Base-by-base conservation (phyloP, 2,329 filamentous ascomycete genomes). In the Hawksworthiomyces lignivorus region DNA sequence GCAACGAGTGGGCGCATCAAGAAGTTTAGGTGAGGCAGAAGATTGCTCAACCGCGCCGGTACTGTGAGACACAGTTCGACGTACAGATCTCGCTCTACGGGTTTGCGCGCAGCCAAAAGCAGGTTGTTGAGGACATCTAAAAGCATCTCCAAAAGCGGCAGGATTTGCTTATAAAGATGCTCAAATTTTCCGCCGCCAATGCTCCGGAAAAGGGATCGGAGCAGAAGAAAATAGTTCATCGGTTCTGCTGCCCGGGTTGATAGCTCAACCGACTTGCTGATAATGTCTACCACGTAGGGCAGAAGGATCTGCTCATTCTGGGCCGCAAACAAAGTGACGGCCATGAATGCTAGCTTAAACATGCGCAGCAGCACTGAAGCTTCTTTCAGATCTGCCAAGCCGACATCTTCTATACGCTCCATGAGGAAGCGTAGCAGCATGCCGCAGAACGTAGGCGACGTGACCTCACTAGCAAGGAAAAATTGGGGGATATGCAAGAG, bases 341-440 rank as follows among this genome's bases (percentile, higher is more conserved):
- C 94, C 92, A 99, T 98, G 62, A 98, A 98, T 1, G 90, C 94
- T 38, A 99, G 67, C 64, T 99, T 99, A 68, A 97, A 99, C 39
- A 99, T 78, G 42, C 94, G 78, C 38, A 99, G 68, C 26, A 99
- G 67, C 36, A 98, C 95, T 6, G 88, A 90, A 0, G 92, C 90
- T 62, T 90, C 94, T 57, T 87, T 88, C 40, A 92, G 82, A 61
- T 98, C 88, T 7, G 84, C 81, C 1, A 87, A 92, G 18, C 92
- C 92, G 32, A 99, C 88, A 58, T 98, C 86, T 49, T 94, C 85
- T 44, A 99, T 94, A 40, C 87, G 84, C 54, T 90, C 85, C 92
- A 98, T 98, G 46, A 98, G 70, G 58, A 98, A 98, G 51, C 94
- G 87, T 36, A 99, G 69, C 20, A 98, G 78, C 92, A 99, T 97